Evolutionary conservation across 2,329 filamentous ascomycete genomes (phyloP), one percentile per base, ranked within the genome.

Genomic region (Thelonectria blattea): DNA sequence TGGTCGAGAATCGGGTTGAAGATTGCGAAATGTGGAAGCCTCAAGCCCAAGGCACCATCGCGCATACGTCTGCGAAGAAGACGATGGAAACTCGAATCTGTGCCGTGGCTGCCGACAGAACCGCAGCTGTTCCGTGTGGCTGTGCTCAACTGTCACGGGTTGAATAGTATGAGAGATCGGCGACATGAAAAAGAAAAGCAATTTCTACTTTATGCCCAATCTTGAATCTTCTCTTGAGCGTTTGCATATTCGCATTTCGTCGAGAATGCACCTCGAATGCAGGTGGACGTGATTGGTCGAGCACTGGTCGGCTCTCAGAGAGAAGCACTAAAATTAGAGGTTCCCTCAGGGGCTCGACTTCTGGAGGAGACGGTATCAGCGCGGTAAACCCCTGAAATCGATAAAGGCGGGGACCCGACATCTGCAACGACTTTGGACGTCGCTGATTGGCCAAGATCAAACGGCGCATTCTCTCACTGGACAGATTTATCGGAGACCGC

Each of bases 311-410:
- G 3, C 22, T 24, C 22, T 24, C 22, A n/a, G 3, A 9, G 66
- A 4, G 65, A 50, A 59, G 51, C 45, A 59, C 66, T 65, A 69
- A 67, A 62, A 64, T 70, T 69, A 70, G 65, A 59, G 63, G 56
- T 20, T 53, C 53, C 15, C 34, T 37, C 34, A 37, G 34, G 34
- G 34, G 34, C 15, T 37, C 6, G 15, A 37, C 12, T 15, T 14
- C 15, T 14, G 15, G 15, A 15, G 34, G 34, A 37, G 34, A 37
- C 34, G 34, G 34, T 11, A 37, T 37, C 34, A 37, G 34, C 34
- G 34, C 34, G 34, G 15, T 37, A 37, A 37, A 37, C 34, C 34
- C 34, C 34, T 37, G 34, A 37, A 37, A 37, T 37, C 15, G 34
- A 37, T 5, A 42, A 14, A 37, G 34, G 11, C 3, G 34, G 34